Conservation (phyloP, 176 grass and related monocot genomes). For the Aegilops sharonensis region DNA sequence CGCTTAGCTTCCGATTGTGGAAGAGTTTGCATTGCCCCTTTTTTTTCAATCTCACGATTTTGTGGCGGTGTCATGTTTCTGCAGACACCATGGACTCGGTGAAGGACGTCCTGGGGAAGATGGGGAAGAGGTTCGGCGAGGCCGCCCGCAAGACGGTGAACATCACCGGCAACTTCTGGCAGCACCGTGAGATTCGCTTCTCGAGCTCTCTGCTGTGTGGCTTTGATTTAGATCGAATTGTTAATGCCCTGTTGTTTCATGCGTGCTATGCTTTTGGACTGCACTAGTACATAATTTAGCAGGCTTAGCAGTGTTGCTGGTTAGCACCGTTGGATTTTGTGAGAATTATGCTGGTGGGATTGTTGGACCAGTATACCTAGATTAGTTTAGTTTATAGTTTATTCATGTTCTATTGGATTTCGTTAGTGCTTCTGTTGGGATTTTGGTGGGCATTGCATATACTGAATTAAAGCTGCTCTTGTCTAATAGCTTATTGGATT, state of each 20-base stretch:
- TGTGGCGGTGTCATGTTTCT: neutral
- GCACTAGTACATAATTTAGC: neutral
- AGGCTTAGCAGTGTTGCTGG: neutral
- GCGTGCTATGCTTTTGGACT: neutral
- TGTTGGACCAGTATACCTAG: neutral
- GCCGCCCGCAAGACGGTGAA: slow-evolving; percentile 88
- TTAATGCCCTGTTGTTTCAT: neutral
- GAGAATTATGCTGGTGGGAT: neutral
- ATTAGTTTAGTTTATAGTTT: neutral
- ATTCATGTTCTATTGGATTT: neutral
- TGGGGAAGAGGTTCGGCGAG: slow-evolving; percentile 86
- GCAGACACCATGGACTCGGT: slow-evolving; percentile 82
- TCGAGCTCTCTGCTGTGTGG: neutral
- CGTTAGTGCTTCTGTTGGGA: neutral
- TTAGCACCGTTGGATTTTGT: neutral
- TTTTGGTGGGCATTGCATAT: neutral
- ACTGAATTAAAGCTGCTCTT: neutral
- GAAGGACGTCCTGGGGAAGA: slow-evolving; percentile 76
- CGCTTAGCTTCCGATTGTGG: neutral
- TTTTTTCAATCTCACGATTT: neutral
- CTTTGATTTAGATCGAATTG: neutral
- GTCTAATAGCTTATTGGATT: too few species aligned
- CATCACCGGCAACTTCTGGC: slow-evolving; percentile 87
- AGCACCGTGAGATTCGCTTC: slow-evolving; percentile 66
- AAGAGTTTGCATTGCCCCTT: neutral